These are phyloP conservation scores for Polytrichum commune DNA, from an alignment of 225 moss, liverwort and hornwort genomes.

Conservation along the genomic window DNA sequence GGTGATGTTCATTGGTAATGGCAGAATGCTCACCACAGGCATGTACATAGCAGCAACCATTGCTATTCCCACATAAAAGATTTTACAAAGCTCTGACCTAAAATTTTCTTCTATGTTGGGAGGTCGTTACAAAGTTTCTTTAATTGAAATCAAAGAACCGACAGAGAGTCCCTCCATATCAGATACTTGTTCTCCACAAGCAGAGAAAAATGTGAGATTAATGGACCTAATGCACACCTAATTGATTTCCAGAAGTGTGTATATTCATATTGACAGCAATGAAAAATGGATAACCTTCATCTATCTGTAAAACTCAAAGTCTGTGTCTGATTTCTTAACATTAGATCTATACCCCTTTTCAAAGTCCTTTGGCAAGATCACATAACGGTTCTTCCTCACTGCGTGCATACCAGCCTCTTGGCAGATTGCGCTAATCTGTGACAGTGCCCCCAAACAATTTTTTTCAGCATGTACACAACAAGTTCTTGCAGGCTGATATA, in stretches of 20 bases:
- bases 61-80: no score
- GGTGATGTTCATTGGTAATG: no score
- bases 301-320: conserved; percentile 98
- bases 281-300: background rate
- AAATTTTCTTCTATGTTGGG: background rate
- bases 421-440: conserved; percentile 89
- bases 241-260: background rate
- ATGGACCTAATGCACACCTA: background rate
- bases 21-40: no score
- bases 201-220: background rate
- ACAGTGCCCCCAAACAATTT: background rate
- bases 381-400: conserved; percentile 90
- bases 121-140: conserved; percentile 3
- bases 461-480: background rate
- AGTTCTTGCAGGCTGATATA: background rate
- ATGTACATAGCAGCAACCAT: no score
- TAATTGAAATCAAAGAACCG: conserved; percentile 2
- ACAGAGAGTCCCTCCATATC: background rate
- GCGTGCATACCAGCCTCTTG: conserved; percentile 99
- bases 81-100: no score
- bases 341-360: conserved; percentile 96
- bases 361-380: conserved; percentile 95
- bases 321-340: conserved; percentile 95
- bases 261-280: background rate
- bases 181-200: background rate